Evolutionary conservation across 805 yeast genomes (phyloP).

Genomic region (Blastobotrys parvus): DNA sequence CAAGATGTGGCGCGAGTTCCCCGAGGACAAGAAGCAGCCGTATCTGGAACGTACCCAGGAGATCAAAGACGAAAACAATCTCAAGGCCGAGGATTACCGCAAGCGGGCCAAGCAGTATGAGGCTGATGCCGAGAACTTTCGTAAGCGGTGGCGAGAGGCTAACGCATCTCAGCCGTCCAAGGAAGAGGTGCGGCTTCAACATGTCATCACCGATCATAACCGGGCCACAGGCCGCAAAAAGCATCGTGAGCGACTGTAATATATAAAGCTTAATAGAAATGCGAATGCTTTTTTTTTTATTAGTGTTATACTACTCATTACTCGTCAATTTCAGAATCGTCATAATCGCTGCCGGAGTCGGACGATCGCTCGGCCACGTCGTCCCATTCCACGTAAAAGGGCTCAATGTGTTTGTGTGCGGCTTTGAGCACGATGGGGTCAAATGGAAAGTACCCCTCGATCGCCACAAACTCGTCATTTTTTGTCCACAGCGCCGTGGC

Average conservation of each 20-base stretch:
- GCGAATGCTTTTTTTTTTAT: no score
- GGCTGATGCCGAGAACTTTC: conserved; percentile 30
- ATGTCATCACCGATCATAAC: conserved; percentile 12
- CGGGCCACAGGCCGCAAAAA: background rate
- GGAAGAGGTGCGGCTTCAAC: conserved; percentile 20
- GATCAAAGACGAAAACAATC: conserved; percentile 28
- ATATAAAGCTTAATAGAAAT: no score
- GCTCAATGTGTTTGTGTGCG: conserved; percentile 46
- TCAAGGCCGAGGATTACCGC: conserved; percentile 26
- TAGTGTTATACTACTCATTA: no score
- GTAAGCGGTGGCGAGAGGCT: conserved; percentile 31
- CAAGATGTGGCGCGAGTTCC: conserved; percentile 33
- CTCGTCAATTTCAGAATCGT: conserved; percentile 14
- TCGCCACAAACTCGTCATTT: conserved; percentile 75
- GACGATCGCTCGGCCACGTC: conserved; percentile 54
- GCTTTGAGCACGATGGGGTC: conserved; percentile 76
- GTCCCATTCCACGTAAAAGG: conserved; percentile 72
- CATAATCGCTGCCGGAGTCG: conserved; percentile 36
- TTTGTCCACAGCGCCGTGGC: conserved; percentile 31
- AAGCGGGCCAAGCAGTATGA: conserved; percentile 28
- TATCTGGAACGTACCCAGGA: conserved; percentile 28
- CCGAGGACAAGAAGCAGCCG: conserved; percentile 30
- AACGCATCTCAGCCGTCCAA: conserved; percentile 25
- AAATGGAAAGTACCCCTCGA: conserved; percentile 94
- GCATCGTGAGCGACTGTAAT: no score